phyloP scores from a whole-genome alignment of 495 filamentous ascomycete genomes.

The Neurospora africana region DNA sequence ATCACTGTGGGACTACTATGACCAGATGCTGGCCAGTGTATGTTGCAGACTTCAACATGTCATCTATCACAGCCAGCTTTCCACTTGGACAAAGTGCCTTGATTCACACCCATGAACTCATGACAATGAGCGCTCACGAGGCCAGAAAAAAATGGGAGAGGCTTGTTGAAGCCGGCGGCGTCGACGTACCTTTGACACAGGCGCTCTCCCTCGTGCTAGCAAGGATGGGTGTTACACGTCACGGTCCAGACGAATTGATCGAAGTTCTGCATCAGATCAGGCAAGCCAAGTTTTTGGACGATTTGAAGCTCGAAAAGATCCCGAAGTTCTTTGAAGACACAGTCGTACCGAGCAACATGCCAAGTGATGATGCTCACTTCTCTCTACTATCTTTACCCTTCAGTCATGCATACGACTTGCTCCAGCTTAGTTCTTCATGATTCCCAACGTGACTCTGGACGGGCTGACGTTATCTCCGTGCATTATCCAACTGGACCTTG shows the following conservation, averaged over 20 bases:
- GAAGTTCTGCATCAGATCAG: background rate
- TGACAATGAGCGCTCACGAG: background rate
- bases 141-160: background rate
- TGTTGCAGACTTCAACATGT: background rate
- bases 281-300: accelerated
- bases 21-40: background rate
- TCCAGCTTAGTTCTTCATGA: background rate
- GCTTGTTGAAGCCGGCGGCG: background rate
- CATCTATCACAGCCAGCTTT: background rate
- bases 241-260: background rate
- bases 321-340: background rate
- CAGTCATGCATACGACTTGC: background rate
- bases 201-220: background rate
- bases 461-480: background rate
- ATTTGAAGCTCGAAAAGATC: background rate
- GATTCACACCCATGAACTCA: background rate
- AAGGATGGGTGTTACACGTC: background rate
- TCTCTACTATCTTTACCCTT: background rate
- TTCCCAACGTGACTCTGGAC: background rate
- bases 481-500: background rate
- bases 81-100: background rate
- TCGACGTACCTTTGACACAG: background rate
- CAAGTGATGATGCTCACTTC: background rate
- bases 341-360: background rate
- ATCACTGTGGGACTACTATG: background rate